Percentiles rank a stretch among this genome's conserved stretches.
These are phyloP conservation scores for Clarireedia monteithiana DNA, from an alignment of 2,329 filamentous ascomycete species.

Conservation along the genomic window DNA sequence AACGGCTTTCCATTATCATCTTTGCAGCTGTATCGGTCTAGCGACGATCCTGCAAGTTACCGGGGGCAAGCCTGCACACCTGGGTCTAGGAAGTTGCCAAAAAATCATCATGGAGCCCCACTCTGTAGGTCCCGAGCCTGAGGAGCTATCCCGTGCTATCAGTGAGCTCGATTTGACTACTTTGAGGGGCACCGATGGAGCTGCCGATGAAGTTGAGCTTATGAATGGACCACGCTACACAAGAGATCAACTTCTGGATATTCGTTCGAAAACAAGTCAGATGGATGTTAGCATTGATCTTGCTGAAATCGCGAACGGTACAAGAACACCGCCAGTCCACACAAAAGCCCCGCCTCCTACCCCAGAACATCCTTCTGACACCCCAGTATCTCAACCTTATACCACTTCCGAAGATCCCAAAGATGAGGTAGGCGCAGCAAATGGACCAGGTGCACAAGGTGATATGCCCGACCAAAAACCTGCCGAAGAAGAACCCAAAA, in stretches of 20 bases:
- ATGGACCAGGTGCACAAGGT: background rate
- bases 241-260: constrained; percentile 15
- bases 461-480: constrained; percentile 13
- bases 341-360: constrained; percentile 8
- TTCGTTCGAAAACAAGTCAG: constrained; percentile 6
- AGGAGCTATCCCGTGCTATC: constrained; percentile 20
- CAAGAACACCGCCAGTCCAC: constrained; percentile 8
- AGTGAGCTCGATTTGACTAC: constrained; percentile 20
- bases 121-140: constrained; percentile 8
- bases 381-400: constrained; percentile 1
- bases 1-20: background rate
- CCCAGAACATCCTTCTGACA: constrained; percentile 2
- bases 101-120: constrained; percentile 5
- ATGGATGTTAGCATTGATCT: background rate
- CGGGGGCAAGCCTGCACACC: background rate
- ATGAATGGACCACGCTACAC: constrained; percentile 12
- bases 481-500: constrained; percentile 13
- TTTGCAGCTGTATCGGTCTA: background rate
- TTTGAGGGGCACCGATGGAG: constrained; percentile 9
- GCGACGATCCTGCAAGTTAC: no score
- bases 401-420: background rate
- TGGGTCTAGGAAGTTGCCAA: background rate
- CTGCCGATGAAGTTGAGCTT: background rate
- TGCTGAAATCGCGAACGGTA: background rate
- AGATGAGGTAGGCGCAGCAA: background rate